Base-by-base conservation (phyloP, 805 yeast species). In the Myxozyma geophila region DNA sequence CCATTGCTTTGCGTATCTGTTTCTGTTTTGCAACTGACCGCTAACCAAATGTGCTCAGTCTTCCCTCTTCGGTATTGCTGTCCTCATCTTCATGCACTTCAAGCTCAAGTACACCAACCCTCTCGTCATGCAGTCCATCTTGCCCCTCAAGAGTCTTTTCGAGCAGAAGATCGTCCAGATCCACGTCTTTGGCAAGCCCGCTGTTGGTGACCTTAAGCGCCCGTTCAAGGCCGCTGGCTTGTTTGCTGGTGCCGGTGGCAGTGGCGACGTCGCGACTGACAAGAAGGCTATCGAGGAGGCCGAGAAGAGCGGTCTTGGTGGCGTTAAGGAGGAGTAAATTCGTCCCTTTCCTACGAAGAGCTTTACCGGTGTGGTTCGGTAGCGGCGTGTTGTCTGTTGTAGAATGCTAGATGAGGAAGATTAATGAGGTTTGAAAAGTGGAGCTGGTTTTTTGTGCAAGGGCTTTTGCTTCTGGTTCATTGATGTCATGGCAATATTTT, bases 81-180 rank as follows among this genome's bases (percentile, higher is more conserved):
- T 95, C 96, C 92, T 95, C 92, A 96, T 88, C 33, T 89, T 93
- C 87, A 92, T 93, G 98, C 99, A 95, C 79, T 74, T 95, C 67
- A 93, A 93, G 86, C 86, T 95, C 96, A 89, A 91, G 79, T 95
- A 91, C 83, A 92, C 98, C 77, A 92, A 95, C 80, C 99, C 99
- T 64, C 84, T 95, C 76, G 86, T 95, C 71, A 89, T 93, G 92
- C 98, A 95, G 82, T 87, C 92, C 68, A 85, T 95, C 71, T 85
- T 96, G 58, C 93, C 97, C 58, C 80, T 95, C 73, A 95, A 95
- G 85, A 81, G 89, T 71, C 96, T 96, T 53, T 79, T 91, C 61
- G 98, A 95, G 81, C 80, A 90, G 74, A 92, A 92, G 80, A 85
- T 91, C 70, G 96, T 93, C 72, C 87, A 90, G 82, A 90, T 95